Evolutionary conservation across 371 early-diverging fungal species (phyloP).

Genomic region (Sporodiniella umbellata): DNA sequence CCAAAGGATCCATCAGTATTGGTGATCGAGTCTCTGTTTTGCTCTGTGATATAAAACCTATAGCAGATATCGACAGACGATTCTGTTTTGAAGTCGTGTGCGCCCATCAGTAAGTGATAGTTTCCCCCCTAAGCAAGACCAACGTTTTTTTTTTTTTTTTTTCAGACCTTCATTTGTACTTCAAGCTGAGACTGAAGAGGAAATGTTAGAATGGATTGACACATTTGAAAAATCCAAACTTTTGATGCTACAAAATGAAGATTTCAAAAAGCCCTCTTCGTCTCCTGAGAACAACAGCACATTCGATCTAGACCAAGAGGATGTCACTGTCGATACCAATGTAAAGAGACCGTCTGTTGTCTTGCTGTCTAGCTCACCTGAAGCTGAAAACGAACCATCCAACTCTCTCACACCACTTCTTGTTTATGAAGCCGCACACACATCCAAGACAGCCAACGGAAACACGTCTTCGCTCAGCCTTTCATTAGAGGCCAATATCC

Average conservation of each 20-base stretch:
- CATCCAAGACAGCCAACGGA: neutral
- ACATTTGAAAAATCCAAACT: slow-evolving; percentile 51
- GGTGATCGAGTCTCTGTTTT: slow-evolving; percentile 43
- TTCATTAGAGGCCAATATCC: neutral
- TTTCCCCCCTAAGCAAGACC: neutral
- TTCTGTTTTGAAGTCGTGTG: slow-evolving; percentile 59
- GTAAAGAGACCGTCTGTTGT: slow-evolving; percentile 22
- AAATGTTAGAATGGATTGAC: slow-evolving; percentile 55
- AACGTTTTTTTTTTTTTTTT: neutral
- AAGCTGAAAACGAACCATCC: slow-evolving; percentile 25
- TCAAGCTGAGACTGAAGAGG: slow-evolving; percentile 64
- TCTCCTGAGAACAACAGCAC: neutral
- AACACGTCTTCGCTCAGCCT: neutral
- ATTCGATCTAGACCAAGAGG: neutral
- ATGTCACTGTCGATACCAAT: neutral
- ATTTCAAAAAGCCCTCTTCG: neutral
- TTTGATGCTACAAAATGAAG: neutral
- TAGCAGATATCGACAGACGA: slow-evolving; percentile 51
- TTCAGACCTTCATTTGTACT: slow-evolving; percentile 30
- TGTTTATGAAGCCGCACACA: slow-evolving; percentile 35
- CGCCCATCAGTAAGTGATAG: neutral
- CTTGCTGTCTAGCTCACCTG: slow-evolving; percentile 33
- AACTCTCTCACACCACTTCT: slow-evolving; percentile 41
- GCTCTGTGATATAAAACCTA: slow-evolving; percentile 42
- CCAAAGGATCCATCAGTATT: slow-evolving; percentile 36